Evolutionary conservation across 2,329 filamentous ascomycete genomes (phyloP), one percentile per base, ranked within the genome.

Genomic region (Phialemoniopsis sp.): DNA sequence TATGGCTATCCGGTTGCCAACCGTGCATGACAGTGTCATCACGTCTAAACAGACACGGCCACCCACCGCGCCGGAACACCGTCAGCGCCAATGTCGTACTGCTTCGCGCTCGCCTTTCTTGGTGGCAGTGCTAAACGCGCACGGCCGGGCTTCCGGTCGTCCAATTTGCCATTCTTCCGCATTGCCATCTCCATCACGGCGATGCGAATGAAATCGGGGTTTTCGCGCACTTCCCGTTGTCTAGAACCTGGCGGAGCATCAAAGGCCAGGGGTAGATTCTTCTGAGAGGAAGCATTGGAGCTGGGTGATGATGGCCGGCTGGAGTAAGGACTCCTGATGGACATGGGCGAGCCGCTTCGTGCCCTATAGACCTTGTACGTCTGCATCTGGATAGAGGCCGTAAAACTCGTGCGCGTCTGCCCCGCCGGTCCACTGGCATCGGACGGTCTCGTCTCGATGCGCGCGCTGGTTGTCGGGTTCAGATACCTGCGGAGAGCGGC

Each of bases 141-240:
- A 36, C 80, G 73, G 19, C 81, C 81, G n/a, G 80, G 78, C 40
- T 73, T 73, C 46, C 79, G 73, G 50, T 81, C 77, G 49, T 82
- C 79, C 37, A 85, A 66, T 57, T 85, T 85, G 48, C 81, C 81
- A 32, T 67, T 67, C 52, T 74, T 77, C 40, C 81, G 76, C 81
- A 85, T 85, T 12, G 80, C 75, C 75, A 85, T 84, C 54, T 85
- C 81, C 72, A 85, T 78, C 37, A 85, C 81, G 29, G 81, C 81
- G 39, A 85, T 76, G 49, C 81, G 76, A 53, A 85, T 84, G 52
- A 85, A 85, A 52, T 85, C 80, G 31, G 80, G 73, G 49, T 85
- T 85, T 57, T 85, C 81, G 21, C 81, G 76, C 67, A 83, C 76
- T 56, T 85, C 81, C 34, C 81, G 73, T 57, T 83, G 81, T 16